These are phyloP conservation scores for Puya raimondii DNA, from an alignment of 176 grass and related monocot species.

Conservation along the genomic window DNA sequence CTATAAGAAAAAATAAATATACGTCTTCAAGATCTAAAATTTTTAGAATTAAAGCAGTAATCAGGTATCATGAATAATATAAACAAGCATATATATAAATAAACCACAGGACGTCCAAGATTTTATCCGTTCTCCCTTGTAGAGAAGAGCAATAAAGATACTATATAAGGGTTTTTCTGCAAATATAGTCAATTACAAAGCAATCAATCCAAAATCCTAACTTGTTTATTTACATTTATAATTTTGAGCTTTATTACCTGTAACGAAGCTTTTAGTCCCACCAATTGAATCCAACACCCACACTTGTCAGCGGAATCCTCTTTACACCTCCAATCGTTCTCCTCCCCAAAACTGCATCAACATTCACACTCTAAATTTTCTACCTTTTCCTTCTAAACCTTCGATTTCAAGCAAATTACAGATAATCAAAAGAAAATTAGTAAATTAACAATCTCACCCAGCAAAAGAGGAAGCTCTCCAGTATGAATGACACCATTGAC, in stretches of 20 bases:
- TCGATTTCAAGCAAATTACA: not conserved
- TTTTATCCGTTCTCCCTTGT: no score
- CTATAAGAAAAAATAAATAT: no score
- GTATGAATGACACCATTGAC: constrained; percentile 70
- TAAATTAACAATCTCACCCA: constrained; percentile 29
- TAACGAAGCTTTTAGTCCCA: constrained; percentile 88
- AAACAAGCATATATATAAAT: no score
- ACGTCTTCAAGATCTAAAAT: no score
- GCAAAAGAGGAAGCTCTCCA: constrained; percentile 54
- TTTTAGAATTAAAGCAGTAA: no score
- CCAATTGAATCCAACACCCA: constrained; percentile 92
- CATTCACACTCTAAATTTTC: not conserved
- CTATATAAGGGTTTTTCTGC: constrained; percentile 81
- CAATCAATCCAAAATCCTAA: not conserved
- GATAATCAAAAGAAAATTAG: no score
- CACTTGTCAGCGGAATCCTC: constrained; percentile 60
- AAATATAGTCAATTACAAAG: constrained; percentile 5
- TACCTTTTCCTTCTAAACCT: constrained; percentile 1
- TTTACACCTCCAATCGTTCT: constrained; percentile 71
- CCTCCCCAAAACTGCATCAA: constrained; percentile 65
- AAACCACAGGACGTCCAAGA: no score
- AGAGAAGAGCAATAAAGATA: constrained; percentile 68
- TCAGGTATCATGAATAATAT: no score
- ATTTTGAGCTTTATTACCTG: constrained; percentile 27
- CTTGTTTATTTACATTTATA: not conserved